Evolutionary conservation across 495 filamentous ascomycete genomes (phyloP), one percentile per base, ranked within the genome.

Genomic region (Neurospora intermedia): DNA sequence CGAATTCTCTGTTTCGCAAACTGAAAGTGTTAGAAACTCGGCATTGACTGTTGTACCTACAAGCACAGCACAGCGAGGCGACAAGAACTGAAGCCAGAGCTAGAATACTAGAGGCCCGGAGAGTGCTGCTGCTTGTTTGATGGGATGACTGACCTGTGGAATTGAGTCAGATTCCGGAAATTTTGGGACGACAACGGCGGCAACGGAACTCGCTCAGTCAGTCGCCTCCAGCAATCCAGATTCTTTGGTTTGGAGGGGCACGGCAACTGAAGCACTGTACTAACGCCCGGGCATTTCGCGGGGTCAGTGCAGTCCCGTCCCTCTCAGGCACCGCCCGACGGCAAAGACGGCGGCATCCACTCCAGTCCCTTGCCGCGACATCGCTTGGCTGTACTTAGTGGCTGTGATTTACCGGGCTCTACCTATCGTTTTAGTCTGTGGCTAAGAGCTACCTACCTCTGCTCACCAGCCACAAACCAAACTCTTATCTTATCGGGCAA

Each of bases 141-240:
- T 15, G 54, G 54, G 27, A 66, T 66, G 54, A 66, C 54, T 66
- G 54, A 66, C 54, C 54, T 66, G 54, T 35, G 54, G 54, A 66
- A 66, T 66, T 66, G 54, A 66, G 54, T 66, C 54, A 66, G 69
- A 71, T 46, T 71, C 38, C 35, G 38, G 38, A 71, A 45, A 71
- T 45, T 71, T 70, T 46, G 69, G 43, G 40, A 71, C 69, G 38
- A 71, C 27, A 46, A 71, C 69, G 10, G 40, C 69, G 11, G 40
- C 69, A 18, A 16, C 41, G 27, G 27, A 31, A 31, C 27, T 31
- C 27, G 27, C 27, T 15, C 39, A 18, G 3, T 71, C 69, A 20
- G 6, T 62, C 54, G 54, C 54, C 54, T 66, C 27, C 18, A 9
- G 16, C 54, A 66, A 38, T 59, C 18, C 45, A 48, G 45, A 27